These are phyloP conservation scores for Coemansia sp. DNA, from an alignment of 192 early-diverging fungal species.

Conservation along the genomic window DNA sequence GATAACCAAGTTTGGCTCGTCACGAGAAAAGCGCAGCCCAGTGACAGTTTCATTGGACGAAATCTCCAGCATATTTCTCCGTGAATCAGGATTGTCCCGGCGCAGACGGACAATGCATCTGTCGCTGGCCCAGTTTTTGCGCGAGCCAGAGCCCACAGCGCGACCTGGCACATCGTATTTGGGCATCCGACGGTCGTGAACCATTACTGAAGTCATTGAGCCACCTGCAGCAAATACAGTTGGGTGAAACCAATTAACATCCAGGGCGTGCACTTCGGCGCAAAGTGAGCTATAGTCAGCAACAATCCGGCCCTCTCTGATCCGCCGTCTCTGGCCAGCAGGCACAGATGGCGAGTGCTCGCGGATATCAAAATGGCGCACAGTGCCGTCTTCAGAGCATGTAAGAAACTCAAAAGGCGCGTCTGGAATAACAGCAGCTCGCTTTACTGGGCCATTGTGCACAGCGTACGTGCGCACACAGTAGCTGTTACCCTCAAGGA, in stretches of 20 bases:
- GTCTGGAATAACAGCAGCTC: constrained; percentile 43
- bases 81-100: constrained; percentile 3
- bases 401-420: constrained; percentile 58
- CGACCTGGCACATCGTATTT: background rate
- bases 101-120: constrained; percentile 40
- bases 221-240: constrained; percentile 64
- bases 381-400: constrained; percentile 61
- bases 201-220: constrained; percentile 49
- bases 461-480: constrained; percentile 53
- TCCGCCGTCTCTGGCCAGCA: background rate
- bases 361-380: constrained; percentile 63
- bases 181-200: constrained; percentile 56
- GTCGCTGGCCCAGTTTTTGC: constrained; percentile 28
- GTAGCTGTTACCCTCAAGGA: constrained; percentile 12
- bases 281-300: constrained; percentile 51
- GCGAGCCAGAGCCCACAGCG: background rate
- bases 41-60: constrained; percentile 37
- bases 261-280: constrained; percentile 55
- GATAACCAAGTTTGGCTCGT: constrained; percentile 45
- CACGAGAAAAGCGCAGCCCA: constrained; percentile 43
- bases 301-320: constrained; percentile 31
- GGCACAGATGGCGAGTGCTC: constrained; percentile 13
- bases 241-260: constrained; percentile 50
- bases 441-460: constrained; percentile 57
- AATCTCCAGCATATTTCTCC: constrained; percentile 12